phyloP scores from a whole-genome alignment of 495 filamentous ascomycete species.

The Talaromyces wortmannii region DNA sequence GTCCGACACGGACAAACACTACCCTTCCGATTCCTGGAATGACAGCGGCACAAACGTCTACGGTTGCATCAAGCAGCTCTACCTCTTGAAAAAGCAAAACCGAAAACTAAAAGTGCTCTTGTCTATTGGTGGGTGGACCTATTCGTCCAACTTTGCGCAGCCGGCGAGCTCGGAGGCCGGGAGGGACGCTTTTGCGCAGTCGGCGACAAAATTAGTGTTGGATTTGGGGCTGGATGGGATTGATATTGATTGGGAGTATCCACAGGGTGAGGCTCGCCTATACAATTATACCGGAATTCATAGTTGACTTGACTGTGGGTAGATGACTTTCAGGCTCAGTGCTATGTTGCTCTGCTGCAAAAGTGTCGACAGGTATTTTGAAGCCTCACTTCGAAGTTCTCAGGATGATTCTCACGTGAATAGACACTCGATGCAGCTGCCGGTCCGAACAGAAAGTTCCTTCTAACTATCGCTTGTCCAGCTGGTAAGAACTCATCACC shows the following conservation, averaged over 20 bases:
- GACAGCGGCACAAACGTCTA: conserved; percentile 38
- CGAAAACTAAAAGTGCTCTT: conserved; percentile 86
- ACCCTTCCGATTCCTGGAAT: conserved; percentile 41
- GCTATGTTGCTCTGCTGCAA: conserved; percentile 65
- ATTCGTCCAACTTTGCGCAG: conserved; percentile 75
- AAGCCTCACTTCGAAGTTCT: neutral
- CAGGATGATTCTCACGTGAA: neutral
- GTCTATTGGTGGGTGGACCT: conserved; percentile 96
- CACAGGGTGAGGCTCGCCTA: neutral
- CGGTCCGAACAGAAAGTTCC: conserved; percentile 50
- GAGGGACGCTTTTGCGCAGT: conserved; percentile 64
- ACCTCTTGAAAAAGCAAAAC: conserved; percentile 80
- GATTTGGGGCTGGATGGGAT: conserved; percentile 61
- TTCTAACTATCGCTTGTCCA: conserved; percentile 69
- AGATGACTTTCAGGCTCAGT: conserved; percentile 53
- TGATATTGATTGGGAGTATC: conserved; percentile 10
- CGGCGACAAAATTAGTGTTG: conserved; percentile 58
- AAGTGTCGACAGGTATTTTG: conserved; percentile 47
- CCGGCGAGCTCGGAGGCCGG: conserved; percentile 58
- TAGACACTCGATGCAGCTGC: conserved; percentile 58
- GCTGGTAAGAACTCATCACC: conserved; percentile 20
- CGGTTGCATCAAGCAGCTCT: conserved; percentile 83
- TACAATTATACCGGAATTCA: neutral
- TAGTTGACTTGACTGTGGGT: neutral
- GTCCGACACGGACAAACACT: conserved; percentile 80